Evolutionary conservation across 306 rosid species (phyloP), one percentile per base, ranked within the genome.

Genomic region (Prunus davidiana): DNA sequence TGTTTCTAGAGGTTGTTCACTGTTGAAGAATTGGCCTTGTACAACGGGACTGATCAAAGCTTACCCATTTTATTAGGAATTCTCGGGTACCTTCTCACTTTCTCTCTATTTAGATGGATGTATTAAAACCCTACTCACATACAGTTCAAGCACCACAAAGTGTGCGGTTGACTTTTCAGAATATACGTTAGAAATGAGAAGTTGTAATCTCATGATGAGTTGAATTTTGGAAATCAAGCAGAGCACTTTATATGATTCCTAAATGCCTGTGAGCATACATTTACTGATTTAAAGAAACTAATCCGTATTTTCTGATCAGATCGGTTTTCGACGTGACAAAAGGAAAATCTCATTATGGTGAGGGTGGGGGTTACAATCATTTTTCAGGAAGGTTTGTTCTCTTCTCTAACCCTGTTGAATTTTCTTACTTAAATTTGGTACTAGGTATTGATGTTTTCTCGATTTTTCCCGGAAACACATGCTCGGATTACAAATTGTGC

Each of bases 331-430:
- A 94, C 84, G 98, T 94, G 64, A 88, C 95, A 0, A 91, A 94
- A 82, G 97, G 98, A 49, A 94, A 90, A 84, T 84, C 97, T 84
- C 97, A 94, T 78, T 94, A 94, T 71, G 98, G 98, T 64, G 66
- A 75, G 68, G 95, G 95, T 81, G 98, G 98, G 65, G 96, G 96
- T 8, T 94, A 94, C 81, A 85, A 81, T 88, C 98, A 94, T 84
- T 94, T 94, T 87, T 64, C 98, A 74, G 98, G 98, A 91, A 94
- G 96, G 98, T 84, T 78, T 73, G 78, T 27, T 67, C 71, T 57
- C 54, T 58, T 63, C 49, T 6, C 11, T n/a, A 75, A 16, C 51
- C 79, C n/a, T 38, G 16, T 30, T 67, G 5, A 49, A 51, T 20
- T 64, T 56, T 60, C 25, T 49, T 50, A 38, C 54, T 58, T 19